These are phyloP conservation scores for Carex sylvatica DNA, from an alignment of 202 grass and related monocot genomes.

Conservation along the genomic window DNA sequence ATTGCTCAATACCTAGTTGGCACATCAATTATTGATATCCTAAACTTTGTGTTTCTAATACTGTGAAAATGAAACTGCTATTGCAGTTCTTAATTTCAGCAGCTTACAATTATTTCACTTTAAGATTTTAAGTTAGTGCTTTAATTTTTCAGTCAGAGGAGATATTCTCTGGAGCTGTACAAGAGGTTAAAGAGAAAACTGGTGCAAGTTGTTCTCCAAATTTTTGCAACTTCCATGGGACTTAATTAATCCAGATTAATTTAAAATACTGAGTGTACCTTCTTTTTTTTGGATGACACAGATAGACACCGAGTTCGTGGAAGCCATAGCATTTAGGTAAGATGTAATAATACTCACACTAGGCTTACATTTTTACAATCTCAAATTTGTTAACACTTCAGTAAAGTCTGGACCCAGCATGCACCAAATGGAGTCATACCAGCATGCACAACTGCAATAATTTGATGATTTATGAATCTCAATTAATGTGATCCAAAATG, in stretches of 20 bases:
- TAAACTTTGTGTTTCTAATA: background rate
- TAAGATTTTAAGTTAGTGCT: background rate
- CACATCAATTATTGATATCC: background rate
- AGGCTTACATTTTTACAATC: background rate
- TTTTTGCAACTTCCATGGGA: background rate
- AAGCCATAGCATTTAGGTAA: conserved; percentile 92
- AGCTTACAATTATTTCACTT: background rate
- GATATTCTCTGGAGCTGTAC: conserved; percentile 72
- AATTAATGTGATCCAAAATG: background rate
- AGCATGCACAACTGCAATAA: background rate
- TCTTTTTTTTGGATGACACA: conserved; percentile 31
- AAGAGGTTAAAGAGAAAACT: conserved; percentile 93
- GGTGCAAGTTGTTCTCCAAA: conserved; percentile 48
- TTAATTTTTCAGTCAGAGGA: conserved; percentile 62
- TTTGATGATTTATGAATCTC: background rate
- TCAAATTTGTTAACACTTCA: background rate
- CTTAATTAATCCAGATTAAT: background rate
- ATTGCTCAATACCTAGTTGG: background rate
- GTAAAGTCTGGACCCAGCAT: background rate
- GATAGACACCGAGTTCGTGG: conserved; percentile 82
- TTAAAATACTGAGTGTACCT: conserved; percentile 20
- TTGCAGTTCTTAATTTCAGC: conserved; percentile 3
- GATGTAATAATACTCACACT: background rate
- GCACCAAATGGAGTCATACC: background rate
- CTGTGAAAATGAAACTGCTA: conserved; percentile 4